These are phyloP conservation scores for Pseudogymnoascus sp. DNA, from an alignment of 2,329 filamentous ascomycete genomes.

Conservation along the genomic window DNA sequence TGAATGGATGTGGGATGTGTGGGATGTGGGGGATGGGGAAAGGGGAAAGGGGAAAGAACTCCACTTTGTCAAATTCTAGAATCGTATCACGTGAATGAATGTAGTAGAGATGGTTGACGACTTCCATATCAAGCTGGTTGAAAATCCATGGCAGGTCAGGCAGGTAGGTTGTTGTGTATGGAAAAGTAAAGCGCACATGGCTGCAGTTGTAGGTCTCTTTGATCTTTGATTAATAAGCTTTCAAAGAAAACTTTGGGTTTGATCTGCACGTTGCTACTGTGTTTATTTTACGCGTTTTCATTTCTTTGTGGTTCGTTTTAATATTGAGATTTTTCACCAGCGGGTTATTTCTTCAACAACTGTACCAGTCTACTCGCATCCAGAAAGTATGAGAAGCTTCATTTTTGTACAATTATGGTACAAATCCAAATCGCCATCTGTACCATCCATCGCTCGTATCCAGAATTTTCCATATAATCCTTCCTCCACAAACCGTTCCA, in stretches of 20 bases:
- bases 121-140: not conserved
- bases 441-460: too few relatives aligned
- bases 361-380: not conserved
- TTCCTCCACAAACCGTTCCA: too few relatives aligned
- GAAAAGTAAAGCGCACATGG: not conserved
- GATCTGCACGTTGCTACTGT: too few relatives aligned
- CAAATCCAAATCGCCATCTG: not conserved
- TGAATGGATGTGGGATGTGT: not conserved
- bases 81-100: not conserved
- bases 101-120: not conserved
- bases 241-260: not conserved
- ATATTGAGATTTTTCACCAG: not conserved
- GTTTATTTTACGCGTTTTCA: not conserved
- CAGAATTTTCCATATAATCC: too few relatives aligned
- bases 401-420: not conserved
- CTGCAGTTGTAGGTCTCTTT: not conserved
- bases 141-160: not conserved
- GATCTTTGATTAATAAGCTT: not conserved
- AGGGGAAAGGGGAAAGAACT: not conserved
- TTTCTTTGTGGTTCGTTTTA: not conserved
- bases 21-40: conserved; percentile 1
- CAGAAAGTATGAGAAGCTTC: not conserved
- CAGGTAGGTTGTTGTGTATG: not conserved
- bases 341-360: not conserved
- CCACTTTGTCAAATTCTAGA: not conserved